phyloP scores from a whole-genome alignment of 2,329 filamentous ascomycete genomes.

The Didymella glomerata region DNA sequence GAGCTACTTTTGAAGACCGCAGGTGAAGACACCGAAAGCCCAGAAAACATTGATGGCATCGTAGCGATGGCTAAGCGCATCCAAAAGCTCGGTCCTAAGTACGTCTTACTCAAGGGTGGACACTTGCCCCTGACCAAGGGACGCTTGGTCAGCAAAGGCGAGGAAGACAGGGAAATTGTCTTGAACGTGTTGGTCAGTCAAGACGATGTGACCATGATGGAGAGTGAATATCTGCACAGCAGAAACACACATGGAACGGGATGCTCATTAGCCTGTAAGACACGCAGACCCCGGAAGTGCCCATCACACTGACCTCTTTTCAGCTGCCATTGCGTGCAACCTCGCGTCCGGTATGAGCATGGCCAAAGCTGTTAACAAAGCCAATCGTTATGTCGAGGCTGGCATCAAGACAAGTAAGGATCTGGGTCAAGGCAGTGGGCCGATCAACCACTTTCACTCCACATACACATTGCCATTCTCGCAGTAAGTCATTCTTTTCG shows the following conservation, averaged over 20 bases:
- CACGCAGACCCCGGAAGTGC: not conserved
- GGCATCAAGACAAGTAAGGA: slow-evolving; percentile 72
- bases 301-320: not conserved
- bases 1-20: slow-evolving; percentile 67
- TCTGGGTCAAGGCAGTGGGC: slow-evolving; percentile 73
- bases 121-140: slow-evolving; percentile 80
- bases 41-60: slow-evolving; percentile 70
- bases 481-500: slow-evolving; percentile 55
- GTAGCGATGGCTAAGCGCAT: slow-evolving; percentile 73
- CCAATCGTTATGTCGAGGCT: slow-evolving; percentile 74
- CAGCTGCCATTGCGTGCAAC: slow-evolving; percentile 78
- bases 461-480: slow-evolving; percentile 72
- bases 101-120: slow-evolving; percentile 89
- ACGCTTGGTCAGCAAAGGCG: slow-evolving; percentile 64
- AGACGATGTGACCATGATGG: slow-evolving; percentile 66
- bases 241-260: slow-evolving; percentile 93
- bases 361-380: slow-evolving; percentile 68
- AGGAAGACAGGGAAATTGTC: slow-evolving; percentile 70
- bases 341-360: slow-evolving; percentile 68
- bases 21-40: slow-evolving; percentile 56
- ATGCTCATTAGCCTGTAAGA: slow-evolving; percentile 86
- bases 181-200: slow-evolving; percentile 79
- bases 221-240: slow-evolving; percentile 75
- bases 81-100: slow-evolving; percentile 74
- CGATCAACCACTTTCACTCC: slow-evolving; percentile 82